Evolutionary conservation across 1,284 basidiomycete species (phyloP).

Genomic region (Chiua sp.): DNA sequence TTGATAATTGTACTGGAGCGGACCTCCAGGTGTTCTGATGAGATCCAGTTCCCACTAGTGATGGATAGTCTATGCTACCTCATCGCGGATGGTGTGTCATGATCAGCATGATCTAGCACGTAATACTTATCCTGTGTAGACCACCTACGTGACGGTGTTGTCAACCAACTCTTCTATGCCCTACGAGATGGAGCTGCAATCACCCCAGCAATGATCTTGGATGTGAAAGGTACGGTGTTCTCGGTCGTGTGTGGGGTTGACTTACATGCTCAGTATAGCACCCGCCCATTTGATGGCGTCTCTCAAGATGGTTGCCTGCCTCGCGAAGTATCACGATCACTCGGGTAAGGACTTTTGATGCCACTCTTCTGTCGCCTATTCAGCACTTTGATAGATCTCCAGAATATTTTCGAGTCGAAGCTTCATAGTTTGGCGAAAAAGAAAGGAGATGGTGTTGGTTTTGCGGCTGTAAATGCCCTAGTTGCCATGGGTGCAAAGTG

Average conservation of each 20-base stretch:
- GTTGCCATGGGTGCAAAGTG: no score
- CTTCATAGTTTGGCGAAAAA: no score
- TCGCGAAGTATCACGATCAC: no score
- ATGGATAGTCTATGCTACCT: conserved; percentile 5
- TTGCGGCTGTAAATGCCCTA: no score
- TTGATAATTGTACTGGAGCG: not conserved
- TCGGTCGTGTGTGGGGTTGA: not conserved
- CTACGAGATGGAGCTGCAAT: not conserved
- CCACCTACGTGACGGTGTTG: not conserved
- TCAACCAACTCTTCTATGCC: conserved; percentile 4
- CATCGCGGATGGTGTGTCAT: conserved; percentile 2
- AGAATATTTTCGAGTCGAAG: no score
- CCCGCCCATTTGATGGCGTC: conserved; percentile 3
- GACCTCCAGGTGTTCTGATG: not conserved
- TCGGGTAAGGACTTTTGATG: no score
- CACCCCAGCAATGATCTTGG: not conserved
- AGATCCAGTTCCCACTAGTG: conserved; percentile 1
- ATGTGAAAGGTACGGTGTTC: conserved; percentile 3
- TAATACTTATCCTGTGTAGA: not conserved
- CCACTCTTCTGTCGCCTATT: no score
- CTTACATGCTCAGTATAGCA: not conserved
- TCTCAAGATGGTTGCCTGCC: no score
- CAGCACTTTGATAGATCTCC: no score
- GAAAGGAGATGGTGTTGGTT: no score
- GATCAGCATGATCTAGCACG: no score